Base-by-base conservation (phyloP, 306 rosid genomes). In the Gleditsia sinensis region DNA sequence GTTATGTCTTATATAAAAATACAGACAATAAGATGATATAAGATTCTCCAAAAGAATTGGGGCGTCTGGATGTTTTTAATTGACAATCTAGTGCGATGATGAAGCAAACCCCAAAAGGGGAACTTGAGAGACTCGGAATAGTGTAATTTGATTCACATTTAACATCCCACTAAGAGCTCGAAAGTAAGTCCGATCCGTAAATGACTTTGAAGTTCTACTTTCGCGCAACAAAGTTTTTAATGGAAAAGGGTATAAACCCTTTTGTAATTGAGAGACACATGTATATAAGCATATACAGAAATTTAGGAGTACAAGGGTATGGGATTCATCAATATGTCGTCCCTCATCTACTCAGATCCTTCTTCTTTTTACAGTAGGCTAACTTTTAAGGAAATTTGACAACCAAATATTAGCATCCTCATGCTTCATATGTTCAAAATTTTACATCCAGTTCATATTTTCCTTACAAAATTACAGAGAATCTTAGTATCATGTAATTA, bases 1-100 rank as follows among this genome's bases (percentile, higher is more conserved):
- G 43, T 5, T 30, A 7, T 59, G 21, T 9, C 34, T 7, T 34
- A 17, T 7, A 32, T n/a, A 8, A 9, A 9, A 64, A 49, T 45
- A 61, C 37, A 36, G 42, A 30, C 42, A 67, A 63, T 8, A 39
- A 40, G 67, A 16, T 58, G 49, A 68, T 77, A 65, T 74, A 19
- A 75, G 86, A 77, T 78, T 59, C 85, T 74, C 82, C 85, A 27
- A 74, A 81, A 69, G 74, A 62, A 54, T 75, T 69, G 56, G 78
- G 67, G 67, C 48, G 56, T 46, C 74, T 66, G 57, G 48, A 76
- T 67, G 63, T 69, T n/a, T 45, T 78, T 55, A 45, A 27, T 61
- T 65, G 68, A 53, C 50, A 57, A 53, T 40, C 32, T 42, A 71
- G 83, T 74, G 46, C 58, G 25, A 71, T 72, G 75, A 74, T 76